Evolutionary conservation across 1,284 basidiomycete genomes (phyloP).

Genomic region (Trichosporon coremiiforme): DNA sequence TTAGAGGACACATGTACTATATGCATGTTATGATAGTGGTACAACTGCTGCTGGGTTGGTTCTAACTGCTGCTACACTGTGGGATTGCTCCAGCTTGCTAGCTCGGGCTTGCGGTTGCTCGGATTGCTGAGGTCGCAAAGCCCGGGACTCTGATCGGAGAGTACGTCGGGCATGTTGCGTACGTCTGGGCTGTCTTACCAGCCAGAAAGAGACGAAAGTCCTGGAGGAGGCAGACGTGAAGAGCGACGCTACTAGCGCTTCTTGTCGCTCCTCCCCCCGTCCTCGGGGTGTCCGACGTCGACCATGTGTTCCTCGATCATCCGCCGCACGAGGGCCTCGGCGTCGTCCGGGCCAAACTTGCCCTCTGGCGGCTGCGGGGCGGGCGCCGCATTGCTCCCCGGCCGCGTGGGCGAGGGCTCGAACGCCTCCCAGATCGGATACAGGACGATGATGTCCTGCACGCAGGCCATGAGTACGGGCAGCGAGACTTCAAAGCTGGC

Average conservation of each 20-base stretch:
- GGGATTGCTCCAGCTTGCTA: no score
- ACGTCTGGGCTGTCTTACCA: no score
- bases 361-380: slow-evolving; percentile 44
- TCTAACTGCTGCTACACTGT: not conserved
- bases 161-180: no score
- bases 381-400: slow-evolving; percentile 11
- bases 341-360: slow-evolving; percentile 51
- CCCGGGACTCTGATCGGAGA: no score
- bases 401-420: slow-evolving; percentile 39
- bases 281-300: slow-evolving; percentile 63
- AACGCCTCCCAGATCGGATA: slow-evolving; percentile 85
- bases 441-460: slow-evolving; percentile 86
- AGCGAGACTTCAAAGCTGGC: slow-evolving; percentile 82
- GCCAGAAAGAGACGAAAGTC: no score
- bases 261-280: slow-evolving; percentile 34
- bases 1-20: slow-evolving; percentile 19
- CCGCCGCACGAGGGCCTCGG: slow-evolving; percentile 60
- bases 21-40: slow-evolving; percentile 30
- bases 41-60: slow-evolving; percentile 25
- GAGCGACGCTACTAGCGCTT: not conserved
- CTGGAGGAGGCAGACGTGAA: no score
- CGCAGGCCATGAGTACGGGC: slow-evolving; percentile 76
- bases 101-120: no score
- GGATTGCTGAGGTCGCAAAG: no score
- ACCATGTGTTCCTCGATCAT: slow-evolving; percentile 71